Conservation (phyloP, 306 rosid species). For the Heteromeles arbutifolia region DNA sequence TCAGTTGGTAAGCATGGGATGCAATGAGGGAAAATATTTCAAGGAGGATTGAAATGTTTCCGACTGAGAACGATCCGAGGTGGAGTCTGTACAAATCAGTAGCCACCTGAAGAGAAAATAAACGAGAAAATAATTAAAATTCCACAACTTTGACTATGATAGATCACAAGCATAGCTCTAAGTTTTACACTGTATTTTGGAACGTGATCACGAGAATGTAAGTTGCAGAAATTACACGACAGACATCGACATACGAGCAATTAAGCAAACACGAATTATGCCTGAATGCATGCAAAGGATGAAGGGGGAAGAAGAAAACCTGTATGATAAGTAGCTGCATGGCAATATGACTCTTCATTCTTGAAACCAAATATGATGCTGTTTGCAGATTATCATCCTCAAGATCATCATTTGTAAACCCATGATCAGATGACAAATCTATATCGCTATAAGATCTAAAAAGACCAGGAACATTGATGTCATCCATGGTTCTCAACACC, state of each 20-base stretch:
- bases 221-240: too few relatives aligned
- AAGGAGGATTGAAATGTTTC: constrained; percentile 52
- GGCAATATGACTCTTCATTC: constrained; percentile 79
- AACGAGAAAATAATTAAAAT: background rate
- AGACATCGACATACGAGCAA: background rate
- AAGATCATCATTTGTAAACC: constrained; percentile 56
- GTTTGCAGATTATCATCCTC: constrained; percentile 87
- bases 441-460: constrained; percentile 40
- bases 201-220: background rate
- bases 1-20: constrained; percentile 73
- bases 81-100: constrained; percentile 61
- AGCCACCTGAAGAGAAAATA: constrained; percentile 44
- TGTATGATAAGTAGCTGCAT: constrained; percentile 81
- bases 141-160: background rate
- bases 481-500: constrained; percentile 75
- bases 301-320: constrained; percentile 46
- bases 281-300: constrained; percentile 8
- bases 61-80: constrained; percentile 42
- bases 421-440: constrained; percentile 64
- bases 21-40: constrained; percentile 61
- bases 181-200: background rate
- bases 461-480: constrained; percentile 38
- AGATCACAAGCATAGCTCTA: background rate
- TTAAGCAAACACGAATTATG: background rate
- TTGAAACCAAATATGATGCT: constrained; percentile 71